Percentiles rank a stretch among this genome's conserved stretches.
These are phyloP conservation scores for Psilocybe sp. DNA, from an alignment of 768 basidiomycete species.

Conservation along the genomic window DNA sequence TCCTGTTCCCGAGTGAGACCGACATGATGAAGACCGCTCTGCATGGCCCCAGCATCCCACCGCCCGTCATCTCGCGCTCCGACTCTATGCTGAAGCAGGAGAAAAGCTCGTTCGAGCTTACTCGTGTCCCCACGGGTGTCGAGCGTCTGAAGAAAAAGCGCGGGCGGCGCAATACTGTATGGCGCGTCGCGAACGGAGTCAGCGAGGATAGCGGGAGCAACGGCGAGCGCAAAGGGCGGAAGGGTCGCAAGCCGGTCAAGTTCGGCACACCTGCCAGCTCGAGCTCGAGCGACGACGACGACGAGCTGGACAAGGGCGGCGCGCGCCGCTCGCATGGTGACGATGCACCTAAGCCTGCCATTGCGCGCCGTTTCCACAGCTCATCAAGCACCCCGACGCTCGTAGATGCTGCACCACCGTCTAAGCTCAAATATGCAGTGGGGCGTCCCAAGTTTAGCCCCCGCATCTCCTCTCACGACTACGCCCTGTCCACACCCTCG, in stretches of 20 bases:
- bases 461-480: slow-evolving; percentile 9
- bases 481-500: slow-evolving; percentile 21
- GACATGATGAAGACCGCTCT: slow-evolving; percentile 13
- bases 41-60: slow-evolving; percentile 3
- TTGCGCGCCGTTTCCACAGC: slow-evolving; percentile 3
- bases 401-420: background rate
- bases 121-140: slow-evolving; percentile 7
- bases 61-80: slow-evolving; percentile 15
- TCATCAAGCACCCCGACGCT: slow-evolving; percentile 10
- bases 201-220: slow-evolving; percentile 8
- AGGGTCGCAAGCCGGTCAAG: slow-evolving; percentile 29
- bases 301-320: no score
- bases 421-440: slow-evolving; percentile 10
- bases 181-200: no score
- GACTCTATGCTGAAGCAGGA: slow-evolving; percentile 2
- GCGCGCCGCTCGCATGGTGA: no score
- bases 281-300: slow-evolving; percentile 32
- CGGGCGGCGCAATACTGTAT: slow-evolving; percentile 7
- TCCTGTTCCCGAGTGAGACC: slow-evolving; percentile 23
- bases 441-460: slow-evolving; percentile 4
- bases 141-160: slow-evolving; percentile 26
- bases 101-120: slow-evolving; percentile 8
- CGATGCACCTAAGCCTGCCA: background rate
- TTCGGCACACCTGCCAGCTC: slow-evolving; percentile 21
- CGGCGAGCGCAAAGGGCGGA: slow-evolving; percentile 7